Evolutionary conservation across 192 early-diverging fungal genomes (phyloP).

Genomic region (Podila verticillata): DNA sequence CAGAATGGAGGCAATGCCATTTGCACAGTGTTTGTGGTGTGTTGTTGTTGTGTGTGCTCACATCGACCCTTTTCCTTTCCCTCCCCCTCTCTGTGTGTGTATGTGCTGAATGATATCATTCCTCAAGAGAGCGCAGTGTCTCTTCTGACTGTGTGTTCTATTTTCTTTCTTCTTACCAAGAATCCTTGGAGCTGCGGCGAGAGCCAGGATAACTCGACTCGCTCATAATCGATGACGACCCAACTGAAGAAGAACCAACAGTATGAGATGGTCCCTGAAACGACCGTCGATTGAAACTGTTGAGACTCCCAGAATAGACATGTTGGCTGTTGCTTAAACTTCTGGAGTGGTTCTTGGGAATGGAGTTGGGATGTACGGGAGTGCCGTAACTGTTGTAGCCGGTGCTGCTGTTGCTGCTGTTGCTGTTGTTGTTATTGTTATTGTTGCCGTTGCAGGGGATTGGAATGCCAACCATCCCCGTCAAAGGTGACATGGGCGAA

Average conservation of each 20-base stretch:
- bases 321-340: background rate
- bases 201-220: slow-evolving; percentile 25
- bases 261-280: background rate
- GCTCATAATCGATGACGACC: slow-evolving; percentile 4
- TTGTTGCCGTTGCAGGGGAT: background rate
- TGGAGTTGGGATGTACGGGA: slow-evolving; percentile 1
- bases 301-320: background rate
- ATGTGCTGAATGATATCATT: background rate
- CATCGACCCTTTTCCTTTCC: too few species aligned
- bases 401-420: background rate
- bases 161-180: slow-evolving; percentile 25
- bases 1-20: too few species aligned
- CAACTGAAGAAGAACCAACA: background rate
- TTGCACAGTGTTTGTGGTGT: too few species aligned
- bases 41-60: too few species aligned
- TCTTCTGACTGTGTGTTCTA: background rate
- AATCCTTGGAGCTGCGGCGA: slow-evolving; percentile 44
- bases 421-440: background rate
- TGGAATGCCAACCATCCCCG: background rate
- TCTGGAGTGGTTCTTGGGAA: background rate
- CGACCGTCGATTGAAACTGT: background rate
- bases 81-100: background rate
- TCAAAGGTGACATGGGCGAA: slow-evolving; percentile 6
- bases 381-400: slow-evolving; percentile 1
- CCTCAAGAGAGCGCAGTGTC: background rate